Percentiles rank a stretch among this genome's conserved stretches.
Evolutionary conservation across 2,329 filamentous ascomycete genomes (phyloP).

Genomic region (Apiospora kogelbergensis): DNA sequence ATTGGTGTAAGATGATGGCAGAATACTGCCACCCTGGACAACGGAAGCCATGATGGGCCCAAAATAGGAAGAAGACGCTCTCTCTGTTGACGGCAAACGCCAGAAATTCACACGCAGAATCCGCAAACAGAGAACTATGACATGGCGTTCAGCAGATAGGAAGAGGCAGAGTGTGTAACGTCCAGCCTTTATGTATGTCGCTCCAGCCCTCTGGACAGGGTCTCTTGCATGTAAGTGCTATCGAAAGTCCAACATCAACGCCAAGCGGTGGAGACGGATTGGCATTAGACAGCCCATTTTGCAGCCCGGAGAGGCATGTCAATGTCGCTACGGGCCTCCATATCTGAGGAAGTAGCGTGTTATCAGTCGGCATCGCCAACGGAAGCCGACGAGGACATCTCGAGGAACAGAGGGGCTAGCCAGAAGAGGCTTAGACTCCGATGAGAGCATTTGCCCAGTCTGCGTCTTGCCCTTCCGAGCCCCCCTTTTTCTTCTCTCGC

Average conservation of each 20-base stretch:
- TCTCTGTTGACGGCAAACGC: neutral
- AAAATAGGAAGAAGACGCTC: neutral
- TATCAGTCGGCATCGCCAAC: neutral
- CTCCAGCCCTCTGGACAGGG: neutral
- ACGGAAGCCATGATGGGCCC: neutral
- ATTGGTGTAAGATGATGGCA: neutral
- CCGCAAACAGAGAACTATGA: neutral
- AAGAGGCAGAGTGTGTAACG: neutral
- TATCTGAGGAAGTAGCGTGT: neutral
- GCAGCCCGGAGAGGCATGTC: neutral
- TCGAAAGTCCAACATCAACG: neutral
- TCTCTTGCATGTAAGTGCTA: neutral
- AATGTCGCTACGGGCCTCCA: neutral
- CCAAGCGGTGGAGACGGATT: neutral
- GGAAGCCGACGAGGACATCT: neutral
- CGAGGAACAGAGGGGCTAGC: neutral
- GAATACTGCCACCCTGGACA: neutral
- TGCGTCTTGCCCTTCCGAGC: neutral
- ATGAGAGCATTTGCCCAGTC: neutral
- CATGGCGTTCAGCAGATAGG: neutral
- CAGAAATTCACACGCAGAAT: neutral
- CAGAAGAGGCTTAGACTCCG: conserved; percentile 6
- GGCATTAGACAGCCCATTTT: neutral
- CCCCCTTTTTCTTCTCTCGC: neutral
- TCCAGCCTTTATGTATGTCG: neutral